Percentiles rank a stretch among this genome's conserved stretches.
phyloP scores from a whole-genome alignment of 2,329 filamentous ascomycete species.

The Ceratocystis variospora region DNA sequence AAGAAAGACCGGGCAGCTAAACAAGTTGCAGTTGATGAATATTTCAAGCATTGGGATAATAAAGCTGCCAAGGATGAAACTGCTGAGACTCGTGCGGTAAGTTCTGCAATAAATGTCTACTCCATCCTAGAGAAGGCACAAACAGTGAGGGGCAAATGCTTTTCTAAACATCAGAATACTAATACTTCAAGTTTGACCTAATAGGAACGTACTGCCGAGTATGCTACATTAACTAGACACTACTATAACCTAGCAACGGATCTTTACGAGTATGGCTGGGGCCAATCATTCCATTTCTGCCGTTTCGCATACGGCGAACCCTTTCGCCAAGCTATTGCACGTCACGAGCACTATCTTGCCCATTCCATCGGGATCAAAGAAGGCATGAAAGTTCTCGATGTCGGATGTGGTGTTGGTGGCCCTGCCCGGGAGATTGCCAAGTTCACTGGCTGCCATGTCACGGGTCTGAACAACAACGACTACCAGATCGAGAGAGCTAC shows the following conservation, averaged over 20 bases:
- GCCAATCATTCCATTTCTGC: slow-evolving; percentile 93
- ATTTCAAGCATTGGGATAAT: slow-evolving; percentile 95
- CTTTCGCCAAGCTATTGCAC: slow-evolving; percentile 82
- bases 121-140: not conserved
- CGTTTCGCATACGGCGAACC: slow-evolving; percentile 76
- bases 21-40: slow-evolving; percentile 72
- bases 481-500: slow-evolving; percentile 97
- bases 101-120: slow-evolving; percentile 22
- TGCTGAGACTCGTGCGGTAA: slow-evolving; percentile 61
- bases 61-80: slow-evolving; percentile 70
- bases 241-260: slow-evolving; percentile 98
- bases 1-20: slow-evolving; percentile 68
- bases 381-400: slow-evolving; percentile 81
- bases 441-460: slow-evolving; percentile 79
- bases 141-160: not conserved
- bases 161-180: not conserved
- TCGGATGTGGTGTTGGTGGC: slow-evolving; percentile 92
- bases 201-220: slow-evolving; percentile 69
- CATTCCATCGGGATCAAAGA: slow-evolving; percentile 75
- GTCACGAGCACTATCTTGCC: slow-evolving; percentile 96
- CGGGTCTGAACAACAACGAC: slow-evolving; percentile 96
- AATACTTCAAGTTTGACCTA: not conserved
- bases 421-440: slow-evolving; percentile 92
- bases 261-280: slow-evolving; percentile 94
- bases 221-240: slow-evolving; percentile 84